Evolutionary conservation across 2,329 filamentous ascomycete genomes (phyloP), one percentile per base, ranked within the genome.

Genomic region (Fusarium sp.): DNA sequence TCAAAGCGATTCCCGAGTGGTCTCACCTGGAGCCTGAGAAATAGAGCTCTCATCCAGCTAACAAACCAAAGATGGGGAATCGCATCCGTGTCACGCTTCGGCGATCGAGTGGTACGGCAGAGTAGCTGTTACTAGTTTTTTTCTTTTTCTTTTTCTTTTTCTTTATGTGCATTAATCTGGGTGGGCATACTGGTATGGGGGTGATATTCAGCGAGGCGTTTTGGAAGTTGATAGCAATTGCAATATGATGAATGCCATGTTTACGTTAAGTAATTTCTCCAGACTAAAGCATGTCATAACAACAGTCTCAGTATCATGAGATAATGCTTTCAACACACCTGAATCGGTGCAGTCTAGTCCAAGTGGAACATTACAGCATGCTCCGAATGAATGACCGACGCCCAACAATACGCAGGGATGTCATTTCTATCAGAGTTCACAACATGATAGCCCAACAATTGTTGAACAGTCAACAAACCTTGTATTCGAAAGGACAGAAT

Each of bases 1-100:
- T 97, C 79, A 91, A 92, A 76, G 91, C 91, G 71, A 92, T 97
- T 51, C 95, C 95, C 1, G 95, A 97, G 82, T 98, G 95, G 95
- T 93, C 90, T 15, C 85, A 88, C 72, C 80, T 87, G 53, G 84
- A 86, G 72, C 81, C 82, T 46, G 84, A 81, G 73, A 80, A 77
- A 73, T 80, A 80, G 76, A 49, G 53, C 60, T 49, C 63, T 54
- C 66, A 63, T 55, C 45, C 58, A 58, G 65, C 36, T 39, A 31
- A 31, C 48, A 29, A 62, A 29, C 56, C 43, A 29, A 63, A 57
- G 31, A 27, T 27, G 42, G 45, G 43, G 51, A 64, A 64, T 25
- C 51, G 48, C 18, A 51, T 67, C 37, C 55, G 63, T 20, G 25
- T 67, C 8, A 50, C 10, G n/a, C 39, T 66, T 29, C 33, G 52